Percentiles rank a stretch among this genome's conserved stretches.
Conservation (phyloP, 495 filamentous ascomycete species). For the Tuber microsphaerosporum region DNA sequence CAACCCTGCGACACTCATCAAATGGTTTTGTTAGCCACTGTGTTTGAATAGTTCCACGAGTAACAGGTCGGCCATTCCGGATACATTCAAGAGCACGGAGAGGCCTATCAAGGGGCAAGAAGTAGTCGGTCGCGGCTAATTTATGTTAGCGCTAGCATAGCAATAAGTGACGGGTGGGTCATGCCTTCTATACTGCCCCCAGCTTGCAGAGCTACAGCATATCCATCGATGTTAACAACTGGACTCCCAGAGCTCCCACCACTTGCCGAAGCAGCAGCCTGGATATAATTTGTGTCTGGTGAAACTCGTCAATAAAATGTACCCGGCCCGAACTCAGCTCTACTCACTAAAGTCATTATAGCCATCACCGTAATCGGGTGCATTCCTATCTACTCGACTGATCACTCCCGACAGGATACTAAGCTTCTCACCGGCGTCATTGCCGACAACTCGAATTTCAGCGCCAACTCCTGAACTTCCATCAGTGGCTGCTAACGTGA, state of each 20-base stretch:
- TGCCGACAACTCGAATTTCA: constrained; percentile 95
- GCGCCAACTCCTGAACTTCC: constrained; percentile 56
- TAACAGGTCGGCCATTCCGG: constrained; percentile 62
- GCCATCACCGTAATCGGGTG: constrained; percentile 94
- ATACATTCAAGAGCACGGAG: constrained; percentile 80
- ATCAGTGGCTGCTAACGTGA: constrained; percentile 16
- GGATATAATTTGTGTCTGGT: constrained; percentile 87
- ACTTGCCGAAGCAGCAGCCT: constrained; percentile 91
- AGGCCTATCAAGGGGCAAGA: constrained; percentile 86
- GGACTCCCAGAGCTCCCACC: constrained; percentile 95
- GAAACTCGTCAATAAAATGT: constrained; percentile 10
- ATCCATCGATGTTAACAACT: constrained; percentile 90
- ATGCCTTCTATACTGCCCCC: constrained; percentile 70
- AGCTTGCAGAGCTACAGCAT: constrained; percentile 87
- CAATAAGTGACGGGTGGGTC: background rate
- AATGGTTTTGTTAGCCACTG: constrained; percentile 97
- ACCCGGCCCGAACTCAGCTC: constrained; percentile 3
- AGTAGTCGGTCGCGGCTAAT: constrained; percentile 87
- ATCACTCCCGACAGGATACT: constrained; percentile 98
- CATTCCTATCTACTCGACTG: constrained; percentile 88
- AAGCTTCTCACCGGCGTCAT: constrained; percentile 97
- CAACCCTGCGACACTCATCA: constrained; percentile 89
- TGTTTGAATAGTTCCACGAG: constrained; percentile 90
- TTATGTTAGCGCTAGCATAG: constrained; percentile 45
- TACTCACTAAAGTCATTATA: constrained; percentile 83